A percentile compares a stretch with the other conserved stretches of the same genome.
Evolutionary conservation across 2,329 filamentous ascomycete species (phyloP).

Genomic region (Botrytis tulipae): DNA sequence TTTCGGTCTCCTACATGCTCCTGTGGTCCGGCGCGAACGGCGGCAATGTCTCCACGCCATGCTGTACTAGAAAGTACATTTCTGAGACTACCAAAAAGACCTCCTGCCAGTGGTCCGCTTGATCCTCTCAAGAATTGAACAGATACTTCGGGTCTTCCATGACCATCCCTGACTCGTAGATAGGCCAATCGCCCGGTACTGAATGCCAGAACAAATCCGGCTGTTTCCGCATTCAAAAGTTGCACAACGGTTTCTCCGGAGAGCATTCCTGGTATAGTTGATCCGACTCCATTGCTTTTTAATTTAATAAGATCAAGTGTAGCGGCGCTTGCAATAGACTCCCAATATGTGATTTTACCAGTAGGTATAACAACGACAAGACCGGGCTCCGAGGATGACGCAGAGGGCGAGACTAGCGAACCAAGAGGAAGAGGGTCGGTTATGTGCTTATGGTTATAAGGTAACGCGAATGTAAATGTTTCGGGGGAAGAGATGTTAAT

Average conservation of each 20-base stretch:
- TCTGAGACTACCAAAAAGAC: conserved; percentile 79
- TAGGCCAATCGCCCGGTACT: conserved; percentile 86
- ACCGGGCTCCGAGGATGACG: conserved; percentile 76
- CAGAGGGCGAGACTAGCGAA: conserved; percentile 75
- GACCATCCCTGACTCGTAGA: conserved; percentile 78
- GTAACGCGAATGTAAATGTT: conserved; percentile 76
- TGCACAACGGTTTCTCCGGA: conserved; percentile 76
- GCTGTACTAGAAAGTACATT: conserved; percentile 69
- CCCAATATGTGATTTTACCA: conserved; percentile 91
- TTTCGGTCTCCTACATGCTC: conserved; percentile 79
- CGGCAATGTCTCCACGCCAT: conserved; percentile 74
- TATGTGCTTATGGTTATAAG: conserved; percentile 64
- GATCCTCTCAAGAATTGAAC: conserved; percentile 72
- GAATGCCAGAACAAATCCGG: conserved; percentile 81
- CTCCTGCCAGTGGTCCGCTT: conserved; percentile 53
- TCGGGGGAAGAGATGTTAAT: conserved; percentile 66
- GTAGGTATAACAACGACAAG: conserved; percentile 82
- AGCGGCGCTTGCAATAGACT: conserved; percentile 86
- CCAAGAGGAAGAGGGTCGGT: conserved; percentile 78
- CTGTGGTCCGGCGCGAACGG: conserved; percentile 71
- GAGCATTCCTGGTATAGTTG: conserved; percentile 68
- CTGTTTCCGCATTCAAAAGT: conserved; percentile 76
- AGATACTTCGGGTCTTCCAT: conserved; percentile 79
- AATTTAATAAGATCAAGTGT: conserved; percentile 74
- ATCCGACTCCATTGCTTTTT: conserved; percentile 76